A percentile compares a stretch with the other conserved stretches of the same genome.
Conservation (phyloP, 2,329 filamentous ascomycete genomes). For the Raffaelea arxii region DNA sequence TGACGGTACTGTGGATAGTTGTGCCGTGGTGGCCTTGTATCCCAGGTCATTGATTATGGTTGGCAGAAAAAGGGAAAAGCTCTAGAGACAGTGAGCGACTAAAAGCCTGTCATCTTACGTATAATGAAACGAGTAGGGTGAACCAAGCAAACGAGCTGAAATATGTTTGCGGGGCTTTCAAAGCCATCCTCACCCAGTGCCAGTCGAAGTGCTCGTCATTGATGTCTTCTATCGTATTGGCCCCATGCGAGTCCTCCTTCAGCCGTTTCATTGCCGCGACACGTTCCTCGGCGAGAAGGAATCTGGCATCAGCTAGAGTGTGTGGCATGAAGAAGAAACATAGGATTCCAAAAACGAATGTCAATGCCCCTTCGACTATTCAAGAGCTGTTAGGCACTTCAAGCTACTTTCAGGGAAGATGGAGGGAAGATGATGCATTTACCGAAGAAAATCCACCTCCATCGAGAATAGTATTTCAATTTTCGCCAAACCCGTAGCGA, state of each 20-base stretch:
- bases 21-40: constrained; percentile 22
- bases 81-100: neutral
- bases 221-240: constrained; percentile 11
- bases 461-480: constrained; percentile 18
- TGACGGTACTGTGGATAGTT: constrained; percentile 25
- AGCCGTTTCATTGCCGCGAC: constrained; percentile 21
- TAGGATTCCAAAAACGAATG: constrained; percentile 20
- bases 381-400: neutral
- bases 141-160: neutral
- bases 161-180: constrained; percentile 27
- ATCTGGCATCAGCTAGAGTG: constrained; percentile 34
- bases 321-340: constrained; percentile 37
- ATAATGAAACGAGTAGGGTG: neutral
- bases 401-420: neutral
- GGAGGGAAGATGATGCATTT: neutral
- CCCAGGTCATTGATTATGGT: constrained; percentile 27
- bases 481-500: neutral
- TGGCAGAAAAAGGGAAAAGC: constrained; percentile 21
- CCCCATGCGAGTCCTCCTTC: constrained; percentile 15
- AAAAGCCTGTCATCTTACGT: neutral
- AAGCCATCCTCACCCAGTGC: constrained; percentile 19
- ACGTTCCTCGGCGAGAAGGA: constrained; percentile 32
- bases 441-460: constrained; percentile 34
- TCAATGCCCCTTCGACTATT: constrained; percentile 27
- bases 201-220: constrained; percentile 14